Conservation (phyloP, 2,329 filamentous ascomycete species). For the Botrytis fragariae region DNA sequence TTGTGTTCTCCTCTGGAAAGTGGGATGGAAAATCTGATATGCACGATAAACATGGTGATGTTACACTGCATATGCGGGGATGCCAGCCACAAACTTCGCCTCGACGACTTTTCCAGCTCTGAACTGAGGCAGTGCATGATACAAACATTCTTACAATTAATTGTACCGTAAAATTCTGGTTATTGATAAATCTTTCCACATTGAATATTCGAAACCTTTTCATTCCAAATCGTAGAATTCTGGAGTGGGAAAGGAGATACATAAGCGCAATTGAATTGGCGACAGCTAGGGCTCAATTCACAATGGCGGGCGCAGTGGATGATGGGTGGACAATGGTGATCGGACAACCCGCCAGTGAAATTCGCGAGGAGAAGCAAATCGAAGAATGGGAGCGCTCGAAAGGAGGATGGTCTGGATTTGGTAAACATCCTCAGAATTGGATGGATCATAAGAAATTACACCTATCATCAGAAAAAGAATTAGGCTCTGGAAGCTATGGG, state of each 20-base stretch:
- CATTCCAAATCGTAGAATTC: background rate
- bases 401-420: conserved; percentile 31
- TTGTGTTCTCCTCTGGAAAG: background rate
- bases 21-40: background rate
- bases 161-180: background rate
- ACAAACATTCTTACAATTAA: background rate
- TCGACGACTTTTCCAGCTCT: background rate
- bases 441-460: conserved; percentile 26
- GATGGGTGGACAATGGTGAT: conserved; percentile 30
- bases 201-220: background rate
- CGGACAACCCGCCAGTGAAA: conserved; percentile 28
- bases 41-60: background rate
- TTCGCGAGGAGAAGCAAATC: conserved; percentile 30
- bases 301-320: conserved; percentile 17
- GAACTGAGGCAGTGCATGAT: conserved; percentile 12
- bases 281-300: background rate
- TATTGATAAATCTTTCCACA: background rate
- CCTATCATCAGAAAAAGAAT: conserved; percentile 31
- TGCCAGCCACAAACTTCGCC: conserved; percentile 10
- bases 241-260: no score
- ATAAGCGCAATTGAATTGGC: background rate
- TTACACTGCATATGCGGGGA: conserved; percentile 11
- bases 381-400: conserved; percentile 29
- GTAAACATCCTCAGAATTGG: conserved; percentile 30
- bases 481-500: conserved; percentile 47